These are phyloP conservation scores for Citrus cavaleriei DNA, from an alignment of 345 rosid genomes.

Conservation along the genomic window DNA sequence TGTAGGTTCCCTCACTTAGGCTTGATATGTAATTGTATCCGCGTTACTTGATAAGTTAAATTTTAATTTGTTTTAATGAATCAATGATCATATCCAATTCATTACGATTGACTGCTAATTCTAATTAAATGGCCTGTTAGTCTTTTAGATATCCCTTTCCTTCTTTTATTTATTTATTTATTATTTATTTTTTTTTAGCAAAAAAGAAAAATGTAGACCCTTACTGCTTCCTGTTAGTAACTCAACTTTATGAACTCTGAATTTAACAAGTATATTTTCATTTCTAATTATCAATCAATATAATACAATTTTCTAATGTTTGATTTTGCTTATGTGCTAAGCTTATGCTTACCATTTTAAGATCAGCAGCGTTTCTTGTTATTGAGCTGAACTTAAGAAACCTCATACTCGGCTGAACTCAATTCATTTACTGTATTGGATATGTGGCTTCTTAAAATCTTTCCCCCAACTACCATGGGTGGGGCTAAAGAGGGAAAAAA, in stretches of 20 bases:
- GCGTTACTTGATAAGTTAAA: not conserved
- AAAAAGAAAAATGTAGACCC: not conserved
- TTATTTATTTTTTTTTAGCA: too few species aligned
- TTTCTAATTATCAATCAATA: not conserved
- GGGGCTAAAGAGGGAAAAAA: not conserved
- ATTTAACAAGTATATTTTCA: too few species aligned
- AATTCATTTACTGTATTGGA: not conserved
- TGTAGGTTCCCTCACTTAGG: not conserved
- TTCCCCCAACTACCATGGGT: not conserved
- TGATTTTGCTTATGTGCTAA: not conserved
- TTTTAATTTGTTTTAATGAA: not conserved
- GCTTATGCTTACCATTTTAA: not conserved
- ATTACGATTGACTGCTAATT: not conserved
- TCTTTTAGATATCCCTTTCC: not conserved
- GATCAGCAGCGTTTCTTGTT: not conserved
- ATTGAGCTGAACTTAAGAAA: not conserved
- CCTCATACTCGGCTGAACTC: not conserved
- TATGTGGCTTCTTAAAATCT: not conserved
- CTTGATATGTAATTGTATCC: not conserved
- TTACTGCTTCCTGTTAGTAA: not conserved
- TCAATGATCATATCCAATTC: not conserved
- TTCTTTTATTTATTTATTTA: too few species aligned
- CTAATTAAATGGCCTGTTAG: not conserved
- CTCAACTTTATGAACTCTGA: not conserved
- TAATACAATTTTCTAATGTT: too few species aligned